phyloP scores from a whole-genome alignment of 805 yeast species.

The Wickerhamiella hasegawae region DNA sequence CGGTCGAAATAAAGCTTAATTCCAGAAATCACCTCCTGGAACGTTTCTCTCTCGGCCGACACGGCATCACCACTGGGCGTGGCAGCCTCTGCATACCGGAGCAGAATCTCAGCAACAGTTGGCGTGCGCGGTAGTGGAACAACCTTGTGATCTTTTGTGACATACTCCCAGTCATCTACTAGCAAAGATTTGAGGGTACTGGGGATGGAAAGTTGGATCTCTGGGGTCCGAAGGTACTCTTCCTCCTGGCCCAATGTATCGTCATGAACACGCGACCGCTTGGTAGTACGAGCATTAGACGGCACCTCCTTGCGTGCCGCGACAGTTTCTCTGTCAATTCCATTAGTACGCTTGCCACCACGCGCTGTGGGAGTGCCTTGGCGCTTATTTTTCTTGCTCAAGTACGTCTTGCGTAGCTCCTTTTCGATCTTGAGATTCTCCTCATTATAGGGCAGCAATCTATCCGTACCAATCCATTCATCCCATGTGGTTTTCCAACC shows the following conservation, averaged over 20 bases:
- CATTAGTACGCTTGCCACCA: background rate
- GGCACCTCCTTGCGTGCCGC: background rate
- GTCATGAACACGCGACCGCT: conserved; percentile 5
- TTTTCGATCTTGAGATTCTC: conserved; percentile 53
- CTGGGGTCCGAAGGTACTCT: conserved; percentile 25
- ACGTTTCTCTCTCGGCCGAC: conserved; percentile 31
- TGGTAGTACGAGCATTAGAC: conserved; percentile 4
- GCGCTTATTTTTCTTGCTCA: conserved; percentile 17
- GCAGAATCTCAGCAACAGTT: conserved; percentile 38
- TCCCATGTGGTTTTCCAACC: conserved; percentile 97
- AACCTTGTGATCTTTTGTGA: conserved; percentile 65
- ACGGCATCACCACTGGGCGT: conserved; percentile 7
- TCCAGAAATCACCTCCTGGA: conserved; percentile 58
- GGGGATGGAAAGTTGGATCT: conserved; percentile 44
- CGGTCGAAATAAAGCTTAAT: conserved; percentile 58
- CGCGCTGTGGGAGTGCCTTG: background rate
- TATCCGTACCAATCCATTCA: conserved; percentile 70
- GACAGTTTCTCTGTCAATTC: background rate
- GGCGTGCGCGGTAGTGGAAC: conserved; percentile 46
- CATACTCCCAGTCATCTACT: conserved; percentile 87
- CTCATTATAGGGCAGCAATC: conserved; percentile 52
- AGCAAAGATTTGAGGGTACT: conserved; percentile 49
- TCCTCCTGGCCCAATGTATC: conserved; percentile 21
- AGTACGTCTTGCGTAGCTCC: conserved; percentile 36
- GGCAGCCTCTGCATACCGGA: conserved; percentile 29